Evolutionary conservation across 2,329 filamentous ascomycete genomes (phyloP).

Genomic region (Ophiostoma ips): DNA sequence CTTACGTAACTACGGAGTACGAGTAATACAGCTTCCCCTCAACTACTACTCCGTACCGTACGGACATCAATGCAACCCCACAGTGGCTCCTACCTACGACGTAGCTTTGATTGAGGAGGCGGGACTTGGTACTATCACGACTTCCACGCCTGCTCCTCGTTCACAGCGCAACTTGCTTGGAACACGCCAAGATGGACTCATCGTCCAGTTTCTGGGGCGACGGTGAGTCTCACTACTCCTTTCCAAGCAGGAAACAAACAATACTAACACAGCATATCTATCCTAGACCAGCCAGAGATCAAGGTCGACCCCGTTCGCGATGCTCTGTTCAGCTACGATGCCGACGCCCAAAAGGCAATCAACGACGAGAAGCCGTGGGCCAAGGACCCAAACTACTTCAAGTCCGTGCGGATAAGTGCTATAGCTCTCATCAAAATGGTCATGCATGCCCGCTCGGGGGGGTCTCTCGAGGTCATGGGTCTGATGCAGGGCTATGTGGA

Average conservation of each 20-base stretch:
- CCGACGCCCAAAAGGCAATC: constrained; percentile 51
- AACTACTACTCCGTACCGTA: too few relatives aligned
- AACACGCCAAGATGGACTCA: constrained; percentile 30
- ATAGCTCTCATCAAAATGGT: constrained; percentile 97
- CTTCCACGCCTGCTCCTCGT: not conserved
- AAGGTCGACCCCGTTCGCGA: constrained; percentile 76
- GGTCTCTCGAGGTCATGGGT: constrained; percentile 89
- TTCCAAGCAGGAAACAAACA: not conserved
- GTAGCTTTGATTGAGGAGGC: too few relatives aligned
- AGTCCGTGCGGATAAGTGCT: constrained; percentile 81
- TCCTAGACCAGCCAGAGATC: constrained; percentile 65
- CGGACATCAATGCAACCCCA: too few relatives aligned
- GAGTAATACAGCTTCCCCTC: too few relatives aligned
- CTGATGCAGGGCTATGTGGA: constrained; percentile 93
- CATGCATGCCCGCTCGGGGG: constrained; percentile 95
- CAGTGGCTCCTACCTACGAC: too few relatives aligned
- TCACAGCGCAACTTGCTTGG: not conserved
- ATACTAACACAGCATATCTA: not conserved
- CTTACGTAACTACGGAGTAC: too few relatives aligned
- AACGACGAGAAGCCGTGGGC: constrained; percentile 59
- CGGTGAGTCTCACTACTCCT: constrained; percentile 27
- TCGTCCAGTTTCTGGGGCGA: constrained; percentile 42
- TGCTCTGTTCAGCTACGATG: constrained; percentile 77
- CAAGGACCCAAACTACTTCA: constrained; percentile 74
- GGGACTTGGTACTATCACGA: not conserved